phyloP scores from a whole-genome alignment of 495 filamentous ascomycete genomes.

The Penicillium alfredii region DNA sequence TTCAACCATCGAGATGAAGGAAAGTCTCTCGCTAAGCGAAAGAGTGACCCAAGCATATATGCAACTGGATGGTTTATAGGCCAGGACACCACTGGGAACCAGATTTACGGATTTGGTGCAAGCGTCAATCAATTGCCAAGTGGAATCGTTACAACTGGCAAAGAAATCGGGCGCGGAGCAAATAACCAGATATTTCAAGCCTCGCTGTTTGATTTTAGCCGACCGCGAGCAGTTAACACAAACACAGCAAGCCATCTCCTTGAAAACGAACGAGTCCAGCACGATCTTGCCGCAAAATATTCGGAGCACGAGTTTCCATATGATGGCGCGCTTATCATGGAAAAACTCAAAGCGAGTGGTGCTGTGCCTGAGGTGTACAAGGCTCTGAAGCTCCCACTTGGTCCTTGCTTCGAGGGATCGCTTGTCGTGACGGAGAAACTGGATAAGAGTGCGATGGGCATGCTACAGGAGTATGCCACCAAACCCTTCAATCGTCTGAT shows the following conservation, averaged over 20 bases:
- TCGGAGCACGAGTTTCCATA: neutral
- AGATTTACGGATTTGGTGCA: neutral
- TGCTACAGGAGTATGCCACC: neutral
- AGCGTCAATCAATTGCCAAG: neutral
- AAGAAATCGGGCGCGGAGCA: neutral
- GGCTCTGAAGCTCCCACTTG: neutral
- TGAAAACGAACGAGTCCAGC: neutral
- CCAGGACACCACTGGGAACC: neutral
- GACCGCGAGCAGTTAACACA: neutral
- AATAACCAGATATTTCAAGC: neutral
- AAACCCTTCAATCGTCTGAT: neutral
- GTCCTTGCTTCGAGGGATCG: neutral
- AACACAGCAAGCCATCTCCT: neutral
- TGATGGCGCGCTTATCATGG: neutral
- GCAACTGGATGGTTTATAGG: neutral
- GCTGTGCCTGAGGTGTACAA: neutral
- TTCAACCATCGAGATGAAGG: neutral
- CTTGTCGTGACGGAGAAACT: neutral
- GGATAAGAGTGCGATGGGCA: neutral
- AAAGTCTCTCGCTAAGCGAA: neutral
- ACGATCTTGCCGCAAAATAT: neutral
- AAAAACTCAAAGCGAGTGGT: neutral
- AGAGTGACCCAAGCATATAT: neutral
- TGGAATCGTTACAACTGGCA: neutral
- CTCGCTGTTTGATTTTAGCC: neutral